A percentile compares a stretch with the other conserved stretches of the same genome.
These are phyloP conservation scores for Chaetoscypha palmicola DNA, from an alignment of 2,329 filamentous ascomycete species.

Conservation along the genomic window DNA sequence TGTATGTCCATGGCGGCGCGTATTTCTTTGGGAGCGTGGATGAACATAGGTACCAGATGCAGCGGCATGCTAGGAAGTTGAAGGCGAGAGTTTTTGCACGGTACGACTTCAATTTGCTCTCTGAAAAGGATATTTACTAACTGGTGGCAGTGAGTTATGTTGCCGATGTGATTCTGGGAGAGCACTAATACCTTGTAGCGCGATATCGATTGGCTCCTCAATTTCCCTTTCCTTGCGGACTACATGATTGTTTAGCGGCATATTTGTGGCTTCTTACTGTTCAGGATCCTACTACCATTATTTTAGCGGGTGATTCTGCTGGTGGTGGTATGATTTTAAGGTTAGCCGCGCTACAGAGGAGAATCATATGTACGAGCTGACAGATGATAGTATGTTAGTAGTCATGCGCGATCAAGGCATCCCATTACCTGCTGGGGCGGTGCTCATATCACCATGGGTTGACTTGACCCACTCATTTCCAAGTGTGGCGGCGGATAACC, in stretches of 20 bases:
- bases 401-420: constrained; percentile 74
- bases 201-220: constrained; percentile 84
- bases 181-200: constrained; percentile 34
- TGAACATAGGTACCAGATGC: constrained; percentile 97
- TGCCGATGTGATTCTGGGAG: neutral
- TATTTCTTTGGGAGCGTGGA: constrained; percentile 96
- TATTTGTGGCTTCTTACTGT: constrained; percentile 76
- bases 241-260: constrained; percentile 82
- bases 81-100: constrained; percentile 81
- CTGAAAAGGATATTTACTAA: constrained; percentile 8
- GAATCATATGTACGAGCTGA: constrained; percentile 17
- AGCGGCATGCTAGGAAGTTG: constrained; percentile 88
- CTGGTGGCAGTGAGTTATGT: constrained; percentile 4
- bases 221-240: constrained; percentile 88
- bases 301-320: constrained; percentile 87
- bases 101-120: constrained; percentile 28
- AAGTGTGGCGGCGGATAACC: constrained; percentile 66
- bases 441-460: constrained; percentile 92
- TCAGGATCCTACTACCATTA: constrained; percentile 73
- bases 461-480: constrained; percentile 95
- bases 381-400: constrained; percentile 53
- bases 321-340: constrained; percentile 84
- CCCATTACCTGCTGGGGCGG: constrained; percentile 79
- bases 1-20: constrained; percentile 90
- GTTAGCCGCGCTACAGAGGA: constrained; percentile 24